Conservation (phyloP, 1,284 basidiomycete genomes). For the Grifola frondosa region DNA sequence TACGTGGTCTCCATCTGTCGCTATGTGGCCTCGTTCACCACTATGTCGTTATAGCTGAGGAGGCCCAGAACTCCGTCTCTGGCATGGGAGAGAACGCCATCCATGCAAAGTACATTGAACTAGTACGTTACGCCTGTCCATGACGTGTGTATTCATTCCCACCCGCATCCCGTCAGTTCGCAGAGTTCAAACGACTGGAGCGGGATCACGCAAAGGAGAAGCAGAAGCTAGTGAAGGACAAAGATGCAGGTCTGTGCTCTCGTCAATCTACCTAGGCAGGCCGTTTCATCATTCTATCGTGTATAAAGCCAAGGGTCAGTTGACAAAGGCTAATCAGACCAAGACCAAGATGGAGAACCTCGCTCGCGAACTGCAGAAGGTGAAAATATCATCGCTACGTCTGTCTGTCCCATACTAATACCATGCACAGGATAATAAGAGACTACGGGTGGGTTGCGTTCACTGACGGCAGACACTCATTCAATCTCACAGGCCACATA, state of each 20-base stretch:
- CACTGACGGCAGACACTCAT: constrained; percentile 5
- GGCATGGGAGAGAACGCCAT: constrained; percentile 77
- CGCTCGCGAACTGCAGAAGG: constrained; percentile 82
- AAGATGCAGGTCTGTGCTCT: constrained; percentile 78
- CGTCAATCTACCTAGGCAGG: constrained; percentile 10
- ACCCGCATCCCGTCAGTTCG: constrained; percentile 52
- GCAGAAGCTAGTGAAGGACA: constrained; percentile 83
- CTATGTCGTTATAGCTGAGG: constrained; percentile 58
- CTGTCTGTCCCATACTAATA: constrained; percentile 19
- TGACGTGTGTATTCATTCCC: neutral
- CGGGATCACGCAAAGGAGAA: constrained; percentile 85
- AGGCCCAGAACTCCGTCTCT: constrained; percentile 78
- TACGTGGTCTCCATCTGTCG: constrained; percentile 36
- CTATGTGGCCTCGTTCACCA: constrained; percentile 3
- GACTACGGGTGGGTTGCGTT: constrained; percentile 61
- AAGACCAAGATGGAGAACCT: constrained; percentile 87
- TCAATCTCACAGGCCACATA: constrained; percentile 18
- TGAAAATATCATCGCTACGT: too few relatives aligned
- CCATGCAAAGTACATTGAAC: constrained; percentile 80
- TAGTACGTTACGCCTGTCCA: constrained; percentile 46
- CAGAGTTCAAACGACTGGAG: constrained; percentile 78
- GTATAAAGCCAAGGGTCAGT: constrained; percentile 68
- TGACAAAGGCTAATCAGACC: constrained; percentile 81
- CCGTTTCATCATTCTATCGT: neutral
- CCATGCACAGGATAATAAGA: constrained; percentile 83